Evolutionary conservation across 345 rosid genomes (phyloP).

Genomic region (Euphorbia pulcherrima): DNA sequence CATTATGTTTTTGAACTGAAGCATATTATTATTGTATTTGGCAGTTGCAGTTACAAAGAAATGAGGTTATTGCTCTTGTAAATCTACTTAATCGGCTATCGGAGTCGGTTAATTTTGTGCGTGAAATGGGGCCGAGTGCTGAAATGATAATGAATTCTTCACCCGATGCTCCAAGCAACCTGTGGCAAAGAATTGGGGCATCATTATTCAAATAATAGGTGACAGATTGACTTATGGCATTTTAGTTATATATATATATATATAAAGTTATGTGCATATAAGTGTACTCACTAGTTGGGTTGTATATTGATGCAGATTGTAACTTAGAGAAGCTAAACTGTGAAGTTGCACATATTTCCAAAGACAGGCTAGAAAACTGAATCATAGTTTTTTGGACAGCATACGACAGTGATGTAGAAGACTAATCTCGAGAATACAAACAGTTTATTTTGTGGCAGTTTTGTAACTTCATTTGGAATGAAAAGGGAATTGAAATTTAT

Average conservation of each 20-base stretch:
- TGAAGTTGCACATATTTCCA: not conserved
- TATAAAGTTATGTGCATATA: not conserved
- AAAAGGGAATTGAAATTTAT: too few species aligned
- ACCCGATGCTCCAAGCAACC: constrained; percentile 20
- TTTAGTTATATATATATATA: too few species aligned
- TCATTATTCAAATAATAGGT: constrained; percentile 28
- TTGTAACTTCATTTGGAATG: not conserved
- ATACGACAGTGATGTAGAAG: not conserved
- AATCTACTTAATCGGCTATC: constrained; percentile 68
- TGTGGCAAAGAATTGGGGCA: constrained; percentile 36
- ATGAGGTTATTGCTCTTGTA: constrained; percentile 74
- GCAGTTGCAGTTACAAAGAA: constrained; percentile 71
- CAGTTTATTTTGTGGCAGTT: not conserved
- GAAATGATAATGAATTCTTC: constrained; percentile 30
- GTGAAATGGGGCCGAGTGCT: constrained; percentile 46
- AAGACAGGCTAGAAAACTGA: not conserved
- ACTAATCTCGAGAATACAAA: not conserved
- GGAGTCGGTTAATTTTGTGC: constrained; percentile 60
- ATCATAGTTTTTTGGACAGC: not conserved
- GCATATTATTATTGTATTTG: constrained; percentile 3
- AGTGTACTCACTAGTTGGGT: not conserved
- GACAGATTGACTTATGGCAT: not conserved
- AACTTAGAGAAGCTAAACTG: not conserved
- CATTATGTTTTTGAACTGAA: not conserved
- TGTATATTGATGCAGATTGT: constrained; percentile 7